Percentiles rank a stretch among this genome's conserved stretches.
Conservation (phyloP, 306 rosid species). For the Sphenostylis stenocarpa region DNA sequence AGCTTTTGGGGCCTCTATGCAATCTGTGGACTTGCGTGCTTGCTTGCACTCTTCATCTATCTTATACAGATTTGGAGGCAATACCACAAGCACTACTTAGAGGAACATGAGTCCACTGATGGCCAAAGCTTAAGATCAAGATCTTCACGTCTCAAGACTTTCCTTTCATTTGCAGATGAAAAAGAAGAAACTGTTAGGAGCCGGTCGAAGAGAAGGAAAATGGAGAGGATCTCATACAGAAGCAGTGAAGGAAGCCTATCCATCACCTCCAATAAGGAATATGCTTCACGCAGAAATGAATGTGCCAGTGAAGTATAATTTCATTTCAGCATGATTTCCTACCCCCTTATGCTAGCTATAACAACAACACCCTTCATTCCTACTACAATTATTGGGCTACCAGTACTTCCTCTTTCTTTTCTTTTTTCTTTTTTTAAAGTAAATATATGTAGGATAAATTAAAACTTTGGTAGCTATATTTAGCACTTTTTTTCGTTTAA, state of each 20-base stretch:
- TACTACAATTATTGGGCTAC: not conserved
- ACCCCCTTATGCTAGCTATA: not conserved
- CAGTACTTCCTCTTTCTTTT: not conserved
- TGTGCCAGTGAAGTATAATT: not conserved
- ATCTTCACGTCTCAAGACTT: slow-evolving; percentile 52
- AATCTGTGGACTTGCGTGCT: slow-evolving; percentile 67
- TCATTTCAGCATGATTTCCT: not conserved
- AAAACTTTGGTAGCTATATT: not conserved
- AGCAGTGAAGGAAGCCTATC: slow-evolving; percentile 40
- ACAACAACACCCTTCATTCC: not conserved
- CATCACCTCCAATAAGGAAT: slow-evolving; percentile 33
- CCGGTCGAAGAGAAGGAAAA: slow-evolving; percentile 59
- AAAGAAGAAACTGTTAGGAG: slow-evolving; percentile 57
- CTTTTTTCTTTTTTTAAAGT: too few relatives aligned
- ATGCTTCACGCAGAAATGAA: slow-evolving; percentile 29
- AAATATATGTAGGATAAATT: not conserved
- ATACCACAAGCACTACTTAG: slow-evolving; percentile 48
- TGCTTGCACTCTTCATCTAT: slow-evolving; percentile 62
- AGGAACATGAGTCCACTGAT: slow-evolving; percentile 29
- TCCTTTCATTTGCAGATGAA: slow-evolving; percentile 71
- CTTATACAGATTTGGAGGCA: slow-evolving; percentile 52
- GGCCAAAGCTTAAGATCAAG: slow-evolving; percentile 33
- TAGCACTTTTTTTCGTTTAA: not conserved
- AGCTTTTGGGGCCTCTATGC: slow-evolving; percentile 91
- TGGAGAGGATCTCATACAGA: slow-evolving; percentile 57